Evolutionary conservation across 495 filamentous ascomycete species (phyloP).

Genomic region (Sabuloglossum arenarium): DNA sequence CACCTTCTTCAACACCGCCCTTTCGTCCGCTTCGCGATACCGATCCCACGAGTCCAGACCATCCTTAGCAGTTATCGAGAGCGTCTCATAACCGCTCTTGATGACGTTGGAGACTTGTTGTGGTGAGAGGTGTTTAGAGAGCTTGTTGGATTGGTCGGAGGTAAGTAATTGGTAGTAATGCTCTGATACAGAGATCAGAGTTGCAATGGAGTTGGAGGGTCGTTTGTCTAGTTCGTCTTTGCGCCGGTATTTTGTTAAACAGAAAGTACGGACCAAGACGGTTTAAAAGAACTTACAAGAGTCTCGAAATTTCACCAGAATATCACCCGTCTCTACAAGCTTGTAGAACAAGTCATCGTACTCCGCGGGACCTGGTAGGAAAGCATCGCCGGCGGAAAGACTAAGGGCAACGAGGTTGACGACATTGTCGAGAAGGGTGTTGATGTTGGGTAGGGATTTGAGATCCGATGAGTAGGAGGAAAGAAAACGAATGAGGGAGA

Average conservation of each 20-base stretch:
- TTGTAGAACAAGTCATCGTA: conserved; percentile 99
- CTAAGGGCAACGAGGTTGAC: conserved; percentile 72
- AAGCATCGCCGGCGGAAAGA: conserved; percentile 72
- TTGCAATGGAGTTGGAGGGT: conserved; percentile 44
- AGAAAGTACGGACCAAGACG: no score
- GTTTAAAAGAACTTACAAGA: conserved; percentile 30
- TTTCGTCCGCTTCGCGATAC: conserved; percentile 59
- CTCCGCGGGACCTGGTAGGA: conserved; percentile 70
- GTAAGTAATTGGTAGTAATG: conserved; percentile 67
- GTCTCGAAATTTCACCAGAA: conserved; percentile 64
- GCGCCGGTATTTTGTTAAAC: not conserved
- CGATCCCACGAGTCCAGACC: conserved; percentile 60
- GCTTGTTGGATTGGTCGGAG: conserved; percentile 12
- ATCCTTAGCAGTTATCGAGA: conserved; percentile 69
- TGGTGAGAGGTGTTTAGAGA: conserved; percentile 42
- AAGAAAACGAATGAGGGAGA: conserved; percentile 79
- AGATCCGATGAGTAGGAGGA: conserved; percentile 67
- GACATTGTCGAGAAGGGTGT: conserved; percentile 43
- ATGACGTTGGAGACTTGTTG: conserved; percentile 77
- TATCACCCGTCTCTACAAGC: conserved; percentile 75
- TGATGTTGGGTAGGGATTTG: conserved; percentile 33
- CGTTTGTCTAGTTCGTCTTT: conserved; percentile 5
- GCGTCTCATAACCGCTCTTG: conserved; percentile 84
- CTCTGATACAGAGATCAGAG: conserved; percentile 59
- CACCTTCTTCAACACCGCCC: conserved; percentile 52